Conservation (phyloP, 306 rosid genomes). For the apple (Malus domestica) region ASM211411v1 NC_041792.1:30749907-30750406, state of each 20-base stretch:
- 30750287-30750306: slow-evolving; percentile 70
- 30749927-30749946: slow-evolving; percentile 96
- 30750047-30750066: slow-evolving; percentile 17
- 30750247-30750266: slow-evolving; percentile 86
- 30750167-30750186: slow-evolving; percentile 24
- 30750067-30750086: slow-evolving; percentile 26
- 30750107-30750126: slow-evolving; percentile 20
- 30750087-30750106: slow-evolving; percentile 6
- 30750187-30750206: slow-evolving; percentile 28
- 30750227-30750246: slow-evolving; percentile 38
- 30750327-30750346: slow-evolving; percentile 39
- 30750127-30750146: slow-evolving; percentile 18
- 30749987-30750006: slow-evolving; percentile 23
- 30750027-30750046: slow-evolving; percentile 28
- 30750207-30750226: slow-evolving; percentile 39
- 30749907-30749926: slow-evolving; percentile 76
- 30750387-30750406: neutral
- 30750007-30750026: slow-evolving; percentile 22
- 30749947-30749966: slow-evolving; percentile 71
- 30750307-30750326: slow-evolving; percentile 50
- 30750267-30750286: slow-evolving; percentile 90
- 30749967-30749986: slow-evolving; percentile 27
- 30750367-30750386: slow-evolving; percentile 9
- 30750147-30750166: slow-evolving; percentile 16
- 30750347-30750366: slow-evolving; percentile 20